Percentiles rank a stretch among this genome's conserved stretches.
Evolutionary conservation across 495 filamentous ascomycete species (phyloP).

Genomic region (Staphylotrichum tortipilum): DNA sequence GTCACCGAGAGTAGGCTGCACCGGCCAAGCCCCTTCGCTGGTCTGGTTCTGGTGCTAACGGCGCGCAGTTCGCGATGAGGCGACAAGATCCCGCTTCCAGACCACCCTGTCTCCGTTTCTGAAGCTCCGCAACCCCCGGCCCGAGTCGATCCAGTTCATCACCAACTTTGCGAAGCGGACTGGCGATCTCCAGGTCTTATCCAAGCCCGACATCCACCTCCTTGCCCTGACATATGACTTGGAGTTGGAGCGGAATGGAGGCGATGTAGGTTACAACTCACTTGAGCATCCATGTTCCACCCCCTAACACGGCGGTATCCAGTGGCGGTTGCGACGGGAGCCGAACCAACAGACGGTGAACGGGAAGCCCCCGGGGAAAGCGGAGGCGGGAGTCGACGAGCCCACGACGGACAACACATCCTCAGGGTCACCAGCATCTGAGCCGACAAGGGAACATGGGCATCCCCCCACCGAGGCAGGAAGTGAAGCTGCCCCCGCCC

Average conservation of each 20-base stretch:
- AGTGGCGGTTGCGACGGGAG: slow-evolving; percentile 69
- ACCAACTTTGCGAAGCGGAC: slow-evolving; percentile 81
- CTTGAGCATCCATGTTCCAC: too few relatives aligned
- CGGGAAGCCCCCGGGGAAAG: slow-evolving; percentile 50
- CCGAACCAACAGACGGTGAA: slow-evolving; percentile 72
- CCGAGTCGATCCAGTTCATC: slow-evolving; percentile 69
- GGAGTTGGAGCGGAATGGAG: slow-evolving; percentile 73
- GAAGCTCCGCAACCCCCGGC: slow-evolving; percentile 59
- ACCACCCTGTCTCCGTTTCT: slow-evolving; percentile 78
- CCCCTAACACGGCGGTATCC: not conserved
- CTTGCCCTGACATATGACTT: slow-evolving; percentile 88
- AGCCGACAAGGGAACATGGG: slow-evolving; percentile 4
- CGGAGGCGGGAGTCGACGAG: slow-evolving; percentile 3
- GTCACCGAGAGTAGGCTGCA: slow-evolving; percentile 64
- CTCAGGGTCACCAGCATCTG: slow-evolving; percentile 9
- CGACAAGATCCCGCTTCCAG: slow-evolving; percentile 68
- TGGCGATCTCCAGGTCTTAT: slow-evolving; percentile 80
- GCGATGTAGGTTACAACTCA: slow-evolving; percentile 32
- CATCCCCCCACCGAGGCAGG: not conserved
- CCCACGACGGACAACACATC: slow-evolving; percentile 2
- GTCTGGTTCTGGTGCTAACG: not conserved
- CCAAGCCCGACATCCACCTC: slow-evolving; percentile 77
- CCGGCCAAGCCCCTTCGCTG: not conserved
- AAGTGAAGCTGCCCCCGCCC: slow-evolving; percentile 1
- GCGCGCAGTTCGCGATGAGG: slow-evolving; percentile 51